Evolutionary conservation across 331 rosid genomes (phyloP).

Genomic region (Malus hybrid): DNA sequence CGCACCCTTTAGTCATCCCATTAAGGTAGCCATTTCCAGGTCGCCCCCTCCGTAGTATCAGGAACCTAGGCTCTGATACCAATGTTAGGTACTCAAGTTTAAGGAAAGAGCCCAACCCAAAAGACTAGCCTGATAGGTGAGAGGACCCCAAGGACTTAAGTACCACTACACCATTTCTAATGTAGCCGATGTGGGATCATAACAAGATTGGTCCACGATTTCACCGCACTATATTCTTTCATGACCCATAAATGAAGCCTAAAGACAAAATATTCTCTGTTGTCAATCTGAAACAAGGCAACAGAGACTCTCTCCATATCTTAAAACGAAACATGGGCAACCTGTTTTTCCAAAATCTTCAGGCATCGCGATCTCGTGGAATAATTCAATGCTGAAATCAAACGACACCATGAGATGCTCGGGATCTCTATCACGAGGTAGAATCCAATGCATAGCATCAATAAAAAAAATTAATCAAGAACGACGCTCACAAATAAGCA

Average conservation of each 20-base stretch:
- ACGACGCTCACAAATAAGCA: neutral
- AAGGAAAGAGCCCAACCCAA: too few species aligned
- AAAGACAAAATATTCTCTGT: neutral
- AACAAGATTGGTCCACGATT: neutral
- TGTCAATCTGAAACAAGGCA: neutral
- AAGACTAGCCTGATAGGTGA: too few species aligned
- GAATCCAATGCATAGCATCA: neutral
- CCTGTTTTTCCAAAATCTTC: neutral
- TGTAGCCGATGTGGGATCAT: too few species aligned
- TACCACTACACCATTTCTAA: too few species aligned
- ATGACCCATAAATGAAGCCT: neutral
- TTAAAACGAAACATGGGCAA: neutral
- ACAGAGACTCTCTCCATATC: neutral
- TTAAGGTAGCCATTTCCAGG: too few species aligned
- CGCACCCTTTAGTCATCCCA: too few species aligned
- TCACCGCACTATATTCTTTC: neutral
- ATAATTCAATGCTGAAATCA: neutral
- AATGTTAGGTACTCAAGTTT: too few species aligned
- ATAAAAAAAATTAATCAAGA: neutral
- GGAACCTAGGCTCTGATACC: too few species aligned
- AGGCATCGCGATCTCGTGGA: neutral
- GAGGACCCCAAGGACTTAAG: too few species aligned
- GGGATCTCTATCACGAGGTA: too few species aligned
- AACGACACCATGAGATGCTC: neutral
- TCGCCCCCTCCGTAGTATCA: too few species aligned